A percentile compares a stretch with the other conserved stretches of the same genome.
These are phyloP conservation scores for Pseudoturritis turrita DNA, from an alignment of 345 rosid species.

Conservation along the genomic window DNA sequence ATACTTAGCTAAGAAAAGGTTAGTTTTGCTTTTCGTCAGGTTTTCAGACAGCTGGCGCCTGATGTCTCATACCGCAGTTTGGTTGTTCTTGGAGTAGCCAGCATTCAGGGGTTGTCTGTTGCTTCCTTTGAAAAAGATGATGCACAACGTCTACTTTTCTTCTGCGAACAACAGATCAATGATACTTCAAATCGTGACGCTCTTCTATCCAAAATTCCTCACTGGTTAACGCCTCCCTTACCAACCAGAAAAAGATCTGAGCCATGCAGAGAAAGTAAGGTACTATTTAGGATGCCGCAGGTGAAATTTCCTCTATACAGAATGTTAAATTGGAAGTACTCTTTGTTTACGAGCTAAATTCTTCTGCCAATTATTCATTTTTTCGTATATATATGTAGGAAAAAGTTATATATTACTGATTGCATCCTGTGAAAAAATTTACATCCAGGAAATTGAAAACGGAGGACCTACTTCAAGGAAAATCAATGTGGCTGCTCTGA, in stretches of 20 bases:
- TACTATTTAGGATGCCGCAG: conserved; percentile 7
- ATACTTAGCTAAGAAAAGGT: background rate
- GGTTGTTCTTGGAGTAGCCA: conserved; percentile 87
- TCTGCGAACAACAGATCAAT: conserved; percentile 49
- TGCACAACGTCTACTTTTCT: conserved; percentile 87
- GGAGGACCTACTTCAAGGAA: conserved; percentile 50
- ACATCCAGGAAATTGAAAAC: conserved; percentile 42
- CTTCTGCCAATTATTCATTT: background rate
- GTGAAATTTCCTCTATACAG: background rate
- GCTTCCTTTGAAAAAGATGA: conserved; percentile 98
- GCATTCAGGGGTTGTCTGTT: conserved; percentile 94
- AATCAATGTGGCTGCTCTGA: conserved; percentile 66
- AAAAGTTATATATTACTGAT: background rate
- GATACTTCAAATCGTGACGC: conserved; percentile 32
- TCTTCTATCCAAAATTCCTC: conserved; percentile 44
- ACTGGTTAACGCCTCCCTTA: conserved; percentile 82
- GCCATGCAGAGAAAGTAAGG: conserved; percentile 50
- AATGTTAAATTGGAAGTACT: background rate
- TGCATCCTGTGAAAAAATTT: background rate
- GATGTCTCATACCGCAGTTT: conserved; percentile 84
- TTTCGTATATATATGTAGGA: background rate
- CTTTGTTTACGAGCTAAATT: background rate
- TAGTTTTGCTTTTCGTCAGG: conserved; percentile 38
- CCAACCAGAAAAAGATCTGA: conserved; percentile 68
- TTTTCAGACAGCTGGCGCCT: conserved; percentile 91